Evolutionary conservation across 2,329 filamentous ascomycete species (phyloP).

Genomic region (Septoria linicola): DNA sequence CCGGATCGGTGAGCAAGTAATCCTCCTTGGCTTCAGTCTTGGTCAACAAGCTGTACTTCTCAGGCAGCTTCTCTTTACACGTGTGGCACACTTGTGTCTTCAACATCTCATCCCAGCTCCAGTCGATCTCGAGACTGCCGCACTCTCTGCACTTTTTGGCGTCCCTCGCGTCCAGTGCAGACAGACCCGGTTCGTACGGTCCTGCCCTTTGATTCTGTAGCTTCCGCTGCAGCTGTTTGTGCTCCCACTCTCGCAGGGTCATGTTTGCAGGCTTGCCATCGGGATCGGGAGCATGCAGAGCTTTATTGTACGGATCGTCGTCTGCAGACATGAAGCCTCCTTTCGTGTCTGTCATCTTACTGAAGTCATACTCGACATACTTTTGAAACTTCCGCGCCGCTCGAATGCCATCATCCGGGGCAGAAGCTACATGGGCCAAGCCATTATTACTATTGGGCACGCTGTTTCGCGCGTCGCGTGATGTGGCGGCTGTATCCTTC

Average conservation of each 20-base stretch:
- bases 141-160: conserved; percentile 79
- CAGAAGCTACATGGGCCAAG: conserved; percentile 28
- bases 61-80: conserved; percentile 87
- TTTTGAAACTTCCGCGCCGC: conserved; percentile 86
- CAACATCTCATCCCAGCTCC: conserved; percentile 88
- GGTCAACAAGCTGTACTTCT: conserved; percentile 91
- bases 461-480: conserved; percentile 62
- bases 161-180: conserved; percentile 60
- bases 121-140: conserved; percentile 81
- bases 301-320: conserved; percentile 87
- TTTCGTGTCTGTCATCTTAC: conserved; percentile 96
- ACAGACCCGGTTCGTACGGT: conserved; percentile 86
- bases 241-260: conserved; percentile 89
- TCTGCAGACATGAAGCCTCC: conserved; percentile 89
- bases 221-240: conserved; percentile 70
- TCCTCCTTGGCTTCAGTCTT: conserved; percentile 97
- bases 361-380: conserved; percentile 97
- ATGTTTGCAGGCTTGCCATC: conserved; percentile 73
- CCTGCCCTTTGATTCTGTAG: conserved; percentile 73
- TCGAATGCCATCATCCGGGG: conserved; percentile 58
- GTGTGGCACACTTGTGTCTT: conserved; percentile 69
- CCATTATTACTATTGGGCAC: conserved; percentile 40
- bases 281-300: conserved; percentile 61
- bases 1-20: conserved; percentile 90
- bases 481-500: conserved; percentile 55